phyloP scores from a whole-genome alignment of 768 basidiomycete genomes.

The Macrolepiota fuliginosa region DNA sequence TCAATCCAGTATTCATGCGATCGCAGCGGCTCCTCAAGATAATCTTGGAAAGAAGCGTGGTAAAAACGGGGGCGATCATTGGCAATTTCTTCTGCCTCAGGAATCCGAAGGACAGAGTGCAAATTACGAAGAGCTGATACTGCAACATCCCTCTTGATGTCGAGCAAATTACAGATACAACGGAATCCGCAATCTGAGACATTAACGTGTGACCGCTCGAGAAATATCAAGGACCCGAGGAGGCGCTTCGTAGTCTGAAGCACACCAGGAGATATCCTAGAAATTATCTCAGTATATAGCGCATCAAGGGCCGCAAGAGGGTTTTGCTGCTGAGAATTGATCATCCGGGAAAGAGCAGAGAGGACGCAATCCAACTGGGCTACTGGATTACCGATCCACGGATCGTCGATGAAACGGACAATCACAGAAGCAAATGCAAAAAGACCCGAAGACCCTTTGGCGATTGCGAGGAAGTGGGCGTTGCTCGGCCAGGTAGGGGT shows the following conservation, averaged over 20 bases:
- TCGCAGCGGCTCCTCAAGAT: background rate
- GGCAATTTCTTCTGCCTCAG: background rate
- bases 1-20: background rate
- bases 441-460: constrained; percentile 18
- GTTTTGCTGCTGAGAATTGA: background rate
- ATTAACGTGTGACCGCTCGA: too few relatives aligned
- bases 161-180: background rate
- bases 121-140: background rate
- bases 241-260: background rate
- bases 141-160: background rate
- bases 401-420: constrained; percentile 18
- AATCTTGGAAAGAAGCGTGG: background rate
- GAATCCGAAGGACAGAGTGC: background rate
- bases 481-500: constrained; percentile 18
- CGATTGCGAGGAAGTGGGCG: constrained; percentile 12
- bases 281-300: background rate
- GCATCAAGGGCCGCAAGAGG: background rate
- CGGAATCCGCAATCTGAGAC: background rate
- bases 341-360: background rate
- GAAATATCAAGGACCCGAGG: background rate
- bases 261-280: background rate
- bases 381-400: background rate
- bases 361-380: background rate
- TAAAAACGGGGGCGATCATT: background rate
- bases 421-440: constrained; percentile 24